Evolutionary conservation across 805 yeast genomes (phyloP).

Genomic region (Nakazawaea anatomiae): DNA sequence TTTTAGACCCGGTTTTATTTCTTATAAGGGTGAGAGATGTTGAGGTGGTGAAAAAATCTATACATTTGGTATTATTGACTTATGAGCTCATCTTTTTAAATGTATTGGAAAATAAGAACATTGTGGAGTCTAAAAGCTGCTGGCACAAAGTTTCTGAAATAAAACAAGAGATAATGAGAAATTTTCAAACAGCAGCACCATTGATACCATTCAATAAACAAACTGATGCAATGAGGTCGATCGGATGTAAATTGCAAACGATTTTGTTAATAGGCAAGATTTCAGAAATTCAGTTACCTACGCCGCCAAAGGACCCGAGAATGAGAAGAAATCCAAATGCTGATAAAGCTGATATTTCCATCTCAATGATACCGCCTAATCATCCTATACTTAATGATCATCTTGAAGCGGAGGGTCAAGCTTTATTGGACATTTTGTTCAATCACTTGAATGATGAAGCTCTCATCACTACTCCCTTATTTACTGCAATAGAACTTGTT

Average conservation of each 20-base stretch:
- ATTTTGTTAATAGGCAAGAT: conserved; percentile 64
- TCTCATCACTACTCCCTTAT: conserved; percentile 48
- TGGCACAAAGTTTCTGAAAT: conserved; percentile 57
- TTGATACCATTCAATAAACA: conserved; percentile 43
- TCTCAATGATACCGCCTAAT: conserved; percentile 41
- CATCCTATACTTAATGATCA: conserved; percentile 58
- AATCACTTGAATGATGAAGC: conserved; percentile 48
- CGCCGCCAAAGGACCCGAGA: conserved; percentile 29
- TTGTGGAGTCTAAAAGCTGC: conserved; percentile 18
- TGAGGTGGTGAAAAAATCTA: conserved; percentile 24
- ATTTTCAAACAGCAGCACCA: conserved; percentile 57
- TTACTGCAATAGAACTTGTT: conserved; percentile 65
- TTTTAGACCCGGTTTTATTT: conserved; percentile 21
- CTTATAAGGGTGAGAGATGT: conserved; percentile 26
- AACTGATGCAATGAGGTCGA: conserved; percentile 41
- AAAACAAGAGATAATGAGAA: conserved; percentile 51
- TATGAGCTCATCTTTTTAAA: conserved; percentile 39
- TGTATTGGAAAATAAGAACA: conserved; percentile 42
- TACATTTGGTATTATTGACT: conserved; percentile 33
- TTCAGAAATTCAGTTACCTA: conserved; percentile 47
- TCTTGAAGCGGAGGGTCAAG: conserved; percentile 68
- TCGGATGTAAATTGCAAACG: conserved; percentile 62
- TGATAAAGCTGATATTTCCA: conserved; percentile 32
- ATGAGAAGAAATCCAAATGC: conserved; percentile 12
- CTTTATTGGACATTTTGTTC: conserved; percentile 60